Evolutionary conservation across 352 stramenopile species (phyloP).

Genomic region (Albugo laibachii): DNA sequence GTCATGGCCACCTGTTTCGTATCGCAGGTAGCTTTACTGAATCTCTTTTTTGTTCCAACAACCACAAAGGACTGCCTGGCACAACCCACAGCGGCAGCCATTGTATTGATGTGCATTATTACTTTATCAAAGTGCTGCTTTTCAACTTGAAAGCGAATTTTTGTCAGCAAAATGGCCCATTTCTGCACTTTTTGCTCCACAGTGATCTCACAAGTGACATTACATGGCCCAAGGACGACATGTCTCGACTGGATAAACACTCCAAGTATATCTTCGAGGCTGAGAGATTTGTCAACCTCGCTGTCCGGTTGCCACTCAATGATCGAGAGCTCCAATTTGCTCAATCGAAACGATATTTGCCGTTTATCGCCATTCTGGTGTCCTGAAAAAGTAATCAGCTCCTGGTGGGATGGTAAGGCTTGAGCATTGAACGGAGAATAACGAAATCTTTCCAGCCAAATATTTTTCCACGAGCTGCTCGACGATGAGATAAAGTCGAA

Average conservation of each 20-base stretch:
- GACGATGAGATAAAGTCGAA: conserved; percentile 20
- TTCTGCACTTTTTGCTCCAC: too few relatives aligned
- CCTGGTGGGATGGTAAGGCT: too few relatives aligned
- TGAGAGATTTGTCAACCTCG: too few relatives aligned
- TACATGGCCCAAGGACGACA: too few relatives aligned
- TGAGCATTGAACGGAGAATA: conserved; percentile 58
- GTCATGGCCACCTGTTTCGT: conserved; percentile 24
- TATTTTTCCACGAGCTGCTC: conserved; percentile 15
- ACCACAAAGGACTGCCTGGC: conserved; percentile 2
- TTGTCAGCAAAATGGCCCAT: conserved; percentile 8
- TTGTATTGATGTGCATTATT: conserved; percentile 1
- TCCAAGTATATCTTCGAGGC: too few relatives aligned
- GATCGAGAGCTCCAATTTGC: too few relatives aligned
- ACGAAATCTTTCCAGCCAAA: conserved; percentile 41
- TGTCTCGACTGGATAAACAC: too few relatives aligned
- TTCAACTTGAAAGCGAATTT: conserved; percentile 13
- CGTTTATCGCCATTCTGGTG: too few relatives aligned
- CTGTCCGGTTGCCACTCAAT: too few relatives aligned
- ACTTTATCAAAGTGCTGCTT: conserved; percentile 13
- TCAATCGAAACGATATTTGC: too few relatives aligned
- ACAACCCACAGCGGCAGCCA: neutral
- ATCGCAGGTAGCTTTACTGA: conserved; percentile 6
- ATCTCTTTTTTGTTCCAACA: conserved; percentile 4
- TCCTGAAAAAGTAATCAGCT: too few relatives aligned
- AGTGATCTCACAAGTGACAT: too few relatives aligned